Evolutionary conservation across 2,329 filamentous ascomycete species (phyloP).

Genomic region (Neoarthrinium moseri): DNA sequence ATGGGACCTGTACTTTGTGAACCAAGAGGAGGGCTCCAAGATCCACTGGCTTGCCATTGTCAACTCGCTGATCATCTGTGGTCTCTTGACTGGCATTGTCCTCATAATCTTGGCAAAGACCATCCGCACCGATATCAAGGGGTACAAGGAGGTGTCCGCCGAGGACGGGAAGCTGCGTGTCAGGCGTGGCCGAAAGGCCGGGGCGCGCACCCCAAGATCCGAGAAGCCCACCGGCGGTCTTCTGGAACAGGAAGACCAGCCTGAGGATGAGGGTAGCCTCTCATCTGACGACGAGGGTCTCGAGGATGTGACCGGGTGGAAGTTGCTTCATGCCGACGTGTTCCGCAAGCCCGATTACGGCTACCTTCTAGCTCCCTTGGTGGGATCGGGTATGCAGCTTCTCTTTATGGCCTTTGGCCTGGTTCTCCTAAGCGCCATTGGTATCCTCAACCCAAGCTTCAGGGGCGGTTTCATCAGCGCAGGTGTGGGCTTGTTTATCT

Average conservation of each 20-base stretch:
- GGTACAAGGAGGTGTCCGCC: constrained; percentile 61
- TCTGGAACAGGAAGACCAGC: constrained; percentile 57
- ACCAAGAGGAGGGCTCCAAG: constrained; percentile 76
- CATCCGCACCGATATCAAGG: constrained; percentile 75
- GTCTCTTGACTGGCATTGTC: constrained; percentile 74
- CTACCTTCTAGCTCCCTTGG: constrained; percentile 72
- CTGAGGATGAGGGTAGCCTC: constrained; percentile 51
- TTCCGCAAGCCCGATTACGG: constrained; percentile 73
- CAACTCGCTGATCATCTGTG: constrained; percentile 83
- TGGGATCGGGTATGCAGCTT: constrained; percentile 85
- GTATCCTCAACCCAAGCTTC: constrained; percentile 81
- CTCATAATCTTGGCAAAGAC: constrained; percentile 80
- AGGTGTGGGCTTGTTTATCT: constrained; percentile 77
- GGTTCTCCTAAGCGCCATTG: constrained; percentile 70
- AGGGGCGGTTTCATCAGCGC: constrained; percentile 88
- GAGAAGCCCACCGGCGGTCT: constrained; percentile 56
- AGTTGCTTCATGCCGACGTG: constrained; percentile 83
- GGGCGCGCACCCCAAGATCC: constrained; percentile 39
- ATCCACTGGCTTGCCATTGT: constrained; percentile 88
- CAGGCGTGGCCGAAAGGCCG: constrained; percentile 46
- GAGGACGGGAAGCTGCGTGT: constrained; percentile 65
- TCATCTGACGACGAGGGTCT: constrained; percentile 69
- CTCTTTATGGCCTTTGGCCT: constrained; percentile 78
- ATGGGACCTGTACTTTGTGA: constrained; percentile 89
- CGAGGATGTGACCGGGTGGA: constrained; percentile 86